Percentiles rank a stretch among this genome's conserved stretches.
These are phyloP conservation scores for Cutaneotrichosporon sp. DNA, from an alignment of 1,284 basidiomycete genomes.

Conservation along the genomic window DNA sequence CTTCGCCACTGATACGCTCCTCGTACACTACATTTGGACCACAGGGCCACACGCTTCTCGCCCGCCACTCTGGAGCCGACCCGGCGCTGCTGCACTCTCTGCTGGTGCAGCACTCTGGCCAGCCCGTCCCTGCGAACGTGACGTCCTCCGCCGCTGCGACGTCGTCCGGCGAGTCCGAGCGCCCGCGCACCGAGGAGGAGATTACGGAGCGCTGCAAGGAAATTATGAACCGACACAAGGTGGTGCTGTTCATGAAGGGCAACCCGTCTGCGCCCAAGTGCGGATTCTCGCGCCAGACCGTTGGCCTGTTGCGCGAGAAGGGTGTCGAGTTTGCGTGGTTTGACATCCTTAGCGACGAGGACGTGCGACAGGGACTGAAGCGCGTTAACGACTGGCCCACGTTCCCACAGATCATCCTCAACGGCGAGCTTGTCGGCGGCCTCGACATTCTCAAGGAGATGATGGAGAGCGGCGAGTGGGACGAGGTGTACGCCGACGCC, in stretches of 20 bases:
- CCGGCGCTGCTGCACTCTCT: conserved; percentile 62
- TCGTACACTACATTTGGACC: background rate
- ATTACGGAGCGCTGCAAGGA: conserved; percentile 51
- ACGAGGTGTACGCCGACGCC: conserved; percentile 34
- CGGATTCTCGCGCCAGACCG: conserved; percentile 70
- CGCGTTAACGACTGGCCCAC: conserved; percentile 50
- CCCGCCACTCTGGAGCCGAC: conserved; percentile 76
- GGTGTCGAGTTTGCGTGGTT: conserved; percentile 64
- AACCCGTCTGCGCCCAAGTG: conserved; percentile 79
- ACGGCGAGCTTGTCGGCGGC: conserved; percentile 71
- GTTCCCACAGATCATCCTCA: conserved; percentile 69
- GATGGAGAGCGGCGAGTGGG: conserved; percentile 51
- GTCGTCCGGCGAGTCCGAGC: conserved; percentile 25
- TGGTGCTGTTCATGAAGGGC: conserved; percentile 96
- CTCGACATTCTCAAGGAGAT: conserved; percentile 63
- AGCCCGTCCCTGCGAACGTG: conserved; percentile 40
- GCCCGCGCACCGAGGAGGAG: conserved; percentile 45
- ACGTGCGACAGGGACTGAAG: conserved; percentile 58
- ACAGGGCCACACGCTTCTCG: conserved; percentile 85
- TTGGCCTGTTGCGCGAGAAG: conserved; percentile 59
- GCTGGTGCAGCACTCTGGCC: conserved; percentile 57
- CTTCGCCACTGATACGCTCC: too few species aligned
- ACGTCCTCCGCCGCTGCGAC: conserved; percentile 32
- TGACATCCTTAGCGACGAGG: conserved; percentile 67
- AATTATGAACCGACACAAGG: conserved; percentile 59